These are phyloP conservation scores for Bothriochloa decipiens DNA, from an alignment of 176 grass and related monocot genomes.

Conservation along the genomic window DNA sequence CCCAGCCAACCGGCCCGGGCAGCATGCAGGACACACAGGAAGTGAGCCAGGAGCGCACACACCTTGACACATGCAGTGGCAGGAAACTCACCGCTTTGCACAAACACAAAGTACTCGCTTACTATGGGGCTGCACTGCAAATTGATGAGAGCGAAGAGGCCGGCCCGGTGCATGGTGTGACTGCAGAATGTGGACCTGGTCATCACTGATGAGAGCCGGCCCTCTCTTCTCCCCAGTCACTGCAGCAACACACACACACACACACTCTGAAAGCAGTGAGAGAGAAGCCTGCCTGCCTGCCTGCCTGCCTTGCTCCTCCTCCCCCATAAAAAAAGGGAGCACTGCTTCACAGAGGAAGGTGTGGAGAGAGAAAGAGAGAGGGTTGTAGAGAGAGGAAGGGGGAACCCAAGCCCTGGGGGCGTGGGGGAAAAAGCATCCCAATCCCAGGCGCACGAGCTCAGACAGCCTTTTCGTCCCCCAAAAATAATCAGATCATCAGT, in stretches of 20 bases:
- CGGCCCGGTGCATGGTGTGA: background rate
- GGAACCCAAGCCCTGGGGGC: constrained; percentile 54
- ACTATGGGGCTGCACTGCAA: constrained; percentile 37
- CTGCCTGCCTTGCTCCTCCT: constrained; percentile 1
- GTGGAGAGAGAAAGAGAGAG: constrained; percentile 15
- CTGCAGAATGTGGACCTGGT: constrained; percentile 33
- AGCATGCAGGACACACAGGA: background rate
- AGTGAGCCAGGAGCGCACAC: constrained; percentile 9
- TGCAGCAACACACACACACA: constrained; percentile 32
- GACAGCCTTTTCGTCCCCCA: constrained; percentile 36
- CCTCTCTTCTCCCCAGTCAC: background rate
- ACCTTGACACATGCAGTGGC: constrained; percentile 39
- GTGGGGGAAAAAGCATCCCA: constrained; percentile 78
- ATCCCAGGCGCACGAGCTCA: constrained; percentile 59
- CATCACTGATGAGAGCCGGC: background rate
- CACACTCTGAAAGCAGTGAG: constrained; percentile 51
- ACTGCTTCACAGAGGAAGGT: constrained; percentile 46
- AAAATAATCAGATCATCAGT: constrained; percentile 37
- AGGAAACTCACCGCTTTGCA: constrained; percentile 48
- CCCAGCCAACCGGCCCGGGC: background rate
- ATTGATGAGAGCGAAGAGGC: constrained; percentile 7
- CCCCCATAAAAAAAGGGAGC: constrained; percentile 61
- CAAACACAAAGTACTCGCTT: constrained; percentile 38
- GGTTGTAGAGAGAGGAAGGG: constrained; percentile 38
- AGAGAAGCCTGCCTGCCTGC: background rate